Conservation (phyloP, 768 basidiomycete species). For the Naganishia vaughanmartiniae region DNA sequence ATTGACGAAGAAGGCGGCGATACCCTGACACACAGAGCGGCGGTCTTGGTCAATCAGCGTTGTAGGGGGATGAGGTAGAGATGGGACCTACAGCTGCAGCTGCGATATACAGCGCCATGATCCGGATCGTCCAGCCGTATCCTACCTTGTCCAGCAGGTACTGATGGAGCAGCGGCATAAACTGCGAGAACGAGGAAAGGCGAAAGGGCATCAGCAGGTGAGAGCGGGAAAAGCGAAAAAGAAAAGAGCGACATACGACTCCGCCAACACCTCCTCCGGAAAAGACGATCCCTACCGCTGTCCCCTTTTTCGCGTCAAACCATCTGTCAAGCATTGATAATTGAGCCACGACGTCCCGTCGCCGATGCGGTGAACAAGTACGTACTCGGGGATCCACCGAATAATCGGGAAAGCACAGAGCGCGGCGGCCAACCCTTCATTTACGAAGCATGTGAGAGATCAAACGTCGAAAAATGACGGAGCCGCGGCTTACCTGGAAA, state of each 20-base stretch:
- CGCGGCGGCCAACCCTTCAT: conserved; percentile 32
- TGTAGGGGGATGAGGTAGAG: neutral
- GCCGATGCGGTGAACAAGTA: neutral
- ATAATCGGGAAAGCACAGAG: conserved; percentile 36
- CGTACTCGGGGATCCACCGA: conserved; percentile 37
- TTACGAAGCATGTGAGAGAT: neutral
- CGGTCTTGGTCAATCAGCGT: neutral
- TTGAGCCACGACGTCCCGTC: no score
- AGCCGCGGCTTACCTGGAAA: conserved; percentile 29
- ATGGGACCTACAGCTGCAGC: conserved; percentile 27
- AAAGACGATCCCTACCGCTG: conserved; percentile 35
- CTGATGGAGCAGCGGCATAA: conserved; percentile 33
- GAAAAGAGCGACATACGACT: conserved; percentile 24
- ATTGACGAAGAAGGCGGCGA: conserved; percentile 34
- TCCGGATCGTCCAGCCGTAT: conserved; percentile 33
- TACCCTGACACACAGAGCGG: conserved; percentile 13
- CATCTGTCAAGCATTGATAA: conserved; percentile 27
- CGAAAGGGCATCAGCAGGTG: neutral
- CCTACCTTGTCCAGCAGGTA: conserved; percentile 30
- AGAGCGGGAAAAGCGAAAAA: neutral
- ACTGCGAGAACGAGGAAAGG: no score
- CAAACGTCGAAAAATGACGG: neutral
- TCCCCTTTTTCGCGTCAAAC: conserved; percentile 35
- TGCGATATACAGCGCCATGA: conserved; percentile 29
- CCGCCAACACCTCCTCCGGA: conserved; percentile 37